phyloP scores from a whole-genome alignment of 495 filamentous ascomycete species.

The Gamarada debralockiae region DNA sequence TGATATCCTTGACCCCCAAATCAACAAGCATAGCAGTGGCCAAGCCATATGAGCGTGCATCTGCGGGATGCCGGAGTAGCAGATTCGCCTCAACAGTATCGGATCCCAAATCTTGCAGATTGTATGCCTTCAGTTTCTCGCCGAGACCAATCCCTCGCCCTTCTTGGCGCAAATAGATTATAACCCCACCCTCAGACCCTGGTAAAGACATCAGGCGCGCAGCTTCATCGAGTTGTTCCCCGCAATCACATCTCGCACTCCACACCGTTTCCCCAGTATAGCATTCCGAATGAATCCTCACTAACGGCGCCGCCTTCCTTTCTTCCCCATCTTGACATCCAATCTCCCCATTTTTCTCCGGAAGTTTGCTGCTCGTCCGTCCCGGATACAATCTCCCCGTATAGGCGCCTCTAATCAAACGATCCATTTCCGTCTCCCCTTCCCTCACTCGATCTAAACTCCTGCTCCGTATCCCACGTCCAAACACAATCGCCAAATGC shows the following conservation, averaged over 20 bases:
- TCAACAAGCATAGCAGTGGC: conserved; percentile 92
- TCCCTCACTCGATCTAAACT: conserved; percentile 75
- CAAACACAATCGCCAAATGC: conserved; percentile 97
- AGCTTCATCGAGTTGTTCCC: conserved; percentile 95
- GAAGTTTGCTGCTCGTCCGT: conserved; percentile 60
- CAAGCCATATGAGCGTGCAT: conserved; percentile 89
- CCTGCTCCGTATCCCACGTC: conserved; percentile 72
- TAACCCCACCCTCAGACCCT: conserved; percentile 72
- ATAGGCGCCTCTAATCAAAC: conserved; percentile 93
- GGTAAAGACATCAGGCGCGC: conserved; percentile 89
- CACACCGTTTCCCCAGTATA: conserved; percentile 98
- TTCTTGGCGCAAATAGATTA: conserved; percentile 94
- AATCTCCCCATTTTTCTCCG: neutral
- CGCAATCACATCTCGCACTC: conserved; percentile 96
- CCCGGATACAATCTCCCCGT: conserved; percentile 84
- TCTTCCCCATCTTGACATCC: neutral
- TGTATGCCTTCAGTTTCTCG: conserved; percentile 97
- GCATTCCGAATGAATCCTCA: conserved; percentile 96
- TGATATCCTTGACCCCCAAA: conserved; percentile 71
- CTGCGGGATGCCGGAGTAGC: conserved; percentile 85
- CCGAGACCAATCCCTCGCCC: conserved; percentile 91
- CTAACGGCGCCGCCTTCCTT: conserved; percentile 53
- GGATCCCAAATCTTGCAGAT: conserved; percentile 89
- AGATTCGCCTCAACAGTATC: conserved; percentile 97
- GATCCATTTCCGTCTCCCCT: conserved; percentile 93